phyloP scores from a whole-genome alignment of 2,329 filamentous ascomycete genomes.

The Claviceps sp. region DNA sequence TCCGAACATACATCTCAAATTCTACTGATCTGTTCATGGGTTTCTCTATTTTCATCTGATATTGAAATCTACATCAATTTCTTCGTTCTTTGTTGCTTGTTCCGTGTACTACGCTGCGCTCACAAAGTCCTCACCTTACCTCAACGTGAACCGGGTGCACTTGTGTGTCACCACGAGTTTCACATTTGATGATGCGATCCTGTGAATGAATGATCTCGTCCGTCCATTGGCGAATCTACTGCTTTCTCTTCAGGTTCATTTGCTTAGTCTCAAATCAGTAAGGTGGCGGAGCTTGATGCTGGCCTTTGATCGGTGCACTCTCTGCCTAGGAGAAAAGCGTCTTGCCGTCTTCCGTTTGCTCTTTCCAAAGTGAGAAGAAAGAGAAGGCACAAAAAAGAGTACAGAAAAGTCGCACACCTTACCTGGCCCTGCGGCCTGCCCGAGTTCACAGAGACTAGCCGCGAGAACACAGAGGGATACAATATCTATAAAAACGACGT shows the following conservation, averaged over 20 bases:
- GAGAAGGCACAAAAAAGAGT: too few species aligned
- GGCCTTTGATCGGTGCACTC: background rate
- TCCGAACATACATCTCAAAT: background rate
- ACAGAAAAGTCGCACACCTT: background rate
- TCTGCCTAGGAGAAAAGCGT: background rate
- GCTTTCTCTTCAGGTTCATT: background rate
- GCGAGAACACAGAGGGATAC: background rate
- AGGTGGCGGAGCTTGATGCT: background rate
- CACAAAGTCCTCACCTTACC: background rate
- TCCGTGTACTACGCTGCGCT: background rate
- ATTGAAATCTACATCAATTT: background rate
- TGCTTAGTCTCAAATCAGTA: constrained; percentile 1
- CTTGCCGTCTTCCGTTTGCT: constrained; percentile 1
- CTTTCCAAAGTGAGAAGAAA: constrained; percentile 5
- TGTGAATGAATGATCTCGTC: background rate
- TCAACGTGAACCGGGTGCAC: background rate
- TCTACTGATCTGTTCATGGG: background rate
- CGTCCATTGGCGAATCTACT: background rate
- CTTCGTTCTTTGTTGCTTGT: background rate
- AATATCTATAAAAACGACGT: background rate
- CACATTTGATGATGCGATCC: background rate
- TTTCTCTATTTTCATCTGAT: background rate
- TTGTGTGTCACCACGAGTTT: background rate
- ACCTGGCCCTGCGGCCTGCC: constrained; percentile 1
- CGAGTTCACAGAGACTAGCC: background rate